Evolutionary conservation across 805 yeast species (phyloP).

Genomic region (Pichia insulana): DNA sequence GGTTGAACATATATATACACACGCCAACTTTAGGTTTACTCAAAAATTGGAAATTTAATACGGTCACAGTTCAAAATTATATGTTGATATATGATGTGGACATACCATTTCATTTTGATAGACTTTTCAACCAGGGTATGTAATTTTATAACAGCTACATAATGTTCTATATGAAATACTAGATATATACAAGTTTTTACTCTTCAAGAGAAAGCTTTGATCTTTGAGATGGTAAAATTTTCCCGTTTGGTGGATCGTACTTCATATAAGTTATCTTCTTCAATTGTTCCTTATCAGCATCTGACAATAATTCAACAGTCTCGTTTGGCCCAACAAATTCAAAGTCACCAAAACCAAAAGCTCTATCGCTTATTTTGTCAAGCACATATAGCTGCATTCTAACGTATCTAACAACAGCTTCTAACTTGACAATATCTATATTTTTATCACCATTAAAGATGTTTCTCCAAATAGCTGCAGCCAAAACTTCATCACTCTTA

Average conservation of each 20-base stretch:
- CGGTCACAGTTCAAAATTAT: too few relatives aligned
- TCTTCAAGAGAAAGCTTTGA: slow-evolving; percentile 42
- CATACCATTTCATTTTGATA: too few relatives aligned
- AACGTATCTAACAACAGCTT: slow-evolving; percentile 82
- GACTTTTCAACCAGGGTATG: too few relatives aligned
- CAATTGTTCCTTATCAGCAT: slow-evolving; percentile 51
- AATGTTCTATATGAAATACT: background rate
- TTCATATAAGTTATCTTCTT: slow-evolving; percentile 41
- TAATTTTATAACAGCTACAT: too few relatives aligned
- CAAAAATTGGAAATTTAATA: too few relatives aligned
- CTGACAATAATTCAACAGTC: slow-evolving; percentile 62
- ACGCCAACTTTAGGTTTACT: too few relatives aligned
- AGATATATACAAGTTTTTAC: slow-evolving; percentile 12
- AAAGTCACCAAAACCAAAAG: slow-evolving; percentile 87
- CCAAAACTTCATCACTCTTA: slow-evolving; percentile 62
- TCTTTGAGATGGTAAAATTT: slow-evolving; percentile 52
- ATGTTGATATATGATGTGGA: too few relatives aligned
- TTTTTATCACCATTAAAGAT: slow-evolving; percentile 78
- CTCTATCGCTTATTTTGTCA: slow-evolving; percentile 79
- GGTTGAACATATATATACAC: too few relatives aligned
- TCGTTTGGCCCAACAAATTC: slow-evolving; percentile 76
- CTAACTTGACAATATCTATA: slow-evolving; percentile 74
- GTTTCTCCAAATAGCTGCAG: slow-evolving; percentile 83
- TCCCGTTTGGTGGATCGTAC: slow-evolving; percentile 41
- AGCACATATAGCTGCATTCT: slow-evolving; percentile 85